Evolutionary conservation across 768 basidiomycete genomes (phyloP).

Genomic region (Gyrodon lividus): DNA sequence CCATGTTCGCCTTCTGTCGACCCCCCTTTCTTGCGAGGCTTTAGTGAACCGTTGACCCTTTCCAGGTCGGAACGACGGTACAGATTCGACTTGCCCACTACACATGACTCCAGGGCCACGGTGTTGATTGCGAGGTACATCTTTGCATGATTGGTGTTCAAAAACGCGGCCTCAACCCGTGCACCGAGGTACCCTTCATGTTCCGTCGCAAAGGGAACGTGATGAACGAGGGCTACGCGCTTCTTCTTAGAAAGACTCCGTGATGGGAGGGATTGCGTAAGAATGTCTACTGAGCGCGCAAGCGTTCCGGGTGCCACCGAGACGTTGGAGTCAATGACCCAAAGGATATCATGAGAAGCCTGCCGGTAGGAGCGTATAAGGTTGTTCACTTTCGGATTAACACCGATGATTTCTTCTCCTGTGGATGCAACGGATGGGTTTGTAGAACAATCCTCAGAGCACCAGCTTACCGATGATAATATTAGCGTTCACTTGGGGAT

Average conservation of each 20-base stretch:
- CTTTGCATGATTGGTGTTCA: conserved; percentile 97
- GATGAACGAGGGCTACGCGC: conserved; percentile 86
- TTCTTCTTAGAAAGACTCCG: conserved; percentile 35
- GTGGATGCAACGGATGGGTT: conserved; percentile 3
- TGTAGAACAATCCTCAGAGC: neutral
- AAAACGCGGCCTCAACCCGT: conserved; percentile 86
- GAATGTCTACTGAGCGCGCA: conserved; percentile 78
- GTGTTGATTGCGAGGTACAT: conserved; percentile 97
- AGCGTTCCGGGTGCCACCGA: conserved; percentile 75
- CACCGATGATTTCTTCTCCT: conserved; percentile 85
- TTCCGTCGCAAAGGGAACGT: conserved; percentile 86
- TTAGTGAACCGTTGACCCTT: conserved; percentile 64
- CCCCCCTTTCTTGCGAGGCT: conserved; percentile 36
- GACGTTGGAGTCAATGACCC: conserved; percentile 97
- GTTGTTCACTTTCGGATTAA: conserved; percentile 98
- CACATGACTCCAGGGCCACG: conserved; percentile 87
- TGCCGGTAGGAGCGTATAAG: conserved; percentile 79
- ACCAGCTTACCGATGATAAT: conserved; percentile 68
- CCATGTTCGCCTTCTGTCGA: conserved; percentile 41
- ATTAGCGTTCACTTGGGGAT: conserved; percentile 69
- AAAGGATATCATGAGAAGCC: conserved; percentile 86
- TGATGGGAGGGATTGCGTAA: conserved; percentile 46
- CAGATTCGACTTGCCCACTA: conserved; percentile 94
- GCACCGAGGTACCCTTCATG: conserved; percentile 73
- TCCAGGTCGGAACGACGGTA: conserved; percentile 90